Evolutionary conservation across 1,284 basidiomycete genomes (phyloP).

Genomic region (Microstroma glucosiphilum): DNA sequence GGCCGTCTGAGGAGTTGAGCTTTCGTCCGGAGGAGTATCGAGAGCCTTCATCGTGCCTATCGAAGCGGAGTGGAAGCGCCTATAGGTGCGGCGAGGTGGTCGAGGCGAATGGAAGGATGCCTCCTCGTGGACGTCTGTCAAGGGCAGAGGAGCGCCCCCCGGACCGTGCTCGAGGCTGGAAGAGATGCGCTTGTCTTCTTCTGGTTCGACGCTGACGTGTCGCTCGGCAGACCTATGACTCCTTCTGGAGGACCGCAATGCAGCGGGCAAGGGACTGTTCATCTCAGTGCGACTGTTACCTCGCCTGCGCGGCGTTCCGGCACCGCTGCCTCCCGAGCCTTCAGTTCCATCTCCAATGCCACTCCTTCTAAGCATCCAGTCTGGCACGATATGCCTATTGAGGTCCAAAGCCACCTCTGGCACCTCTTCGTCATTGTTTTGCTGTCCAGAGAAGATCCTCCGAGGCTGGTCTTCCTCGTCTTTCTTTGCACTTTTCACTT

Average conservation of each 20-base stretch:
- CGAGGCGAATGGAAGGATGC: background rate
- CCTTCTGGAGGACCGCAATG: background rate
- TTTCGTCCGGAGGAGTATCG: too few relatives aligned
- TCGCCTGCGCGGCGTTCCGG: background rate
- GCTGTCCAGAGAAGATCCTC: constrained; percentile 45
- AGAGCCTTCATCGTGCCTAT: background rate
- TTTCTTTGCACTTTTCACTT: constrained; percentile 15
- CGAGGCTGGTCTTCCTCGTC: constrained; percentile 13
- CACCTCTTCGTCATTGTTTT: constrained; percentile 47
- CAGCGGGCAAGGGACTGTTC: too few relatives aligned
- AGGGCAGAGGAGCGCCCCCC: background rate
- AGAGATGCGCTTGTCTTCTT: constrained; percentile 5
- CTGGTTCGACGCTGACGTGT: background rate
- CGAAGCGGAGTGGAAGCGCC: background rate
- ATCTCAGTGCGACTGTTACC: too few relatives aligned
- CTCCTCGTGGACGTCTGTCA: background rate
- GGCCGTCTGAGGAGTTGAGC: background rate
- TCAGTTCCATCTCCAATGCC: constrained; percentile 11
- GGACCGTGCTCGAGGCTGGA: constrained; percentile 10
- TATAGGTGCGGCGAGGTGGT: too few relatives aligned
- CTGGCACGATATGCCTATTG: constrained; percentile 90
- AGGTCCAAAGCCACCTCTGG: constrained; percentile 77
- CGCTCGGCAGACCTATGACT: constrained; percentile 4
- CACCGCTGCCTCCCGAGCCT: too few relatives aligned
- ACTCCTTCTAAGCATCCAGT: constrained; percentile 64